These are phyloP conservation scores for Wallacemonas collosoma DNA, from an alignment of 208 protist species.

Conservation along the genomic window DNA sequence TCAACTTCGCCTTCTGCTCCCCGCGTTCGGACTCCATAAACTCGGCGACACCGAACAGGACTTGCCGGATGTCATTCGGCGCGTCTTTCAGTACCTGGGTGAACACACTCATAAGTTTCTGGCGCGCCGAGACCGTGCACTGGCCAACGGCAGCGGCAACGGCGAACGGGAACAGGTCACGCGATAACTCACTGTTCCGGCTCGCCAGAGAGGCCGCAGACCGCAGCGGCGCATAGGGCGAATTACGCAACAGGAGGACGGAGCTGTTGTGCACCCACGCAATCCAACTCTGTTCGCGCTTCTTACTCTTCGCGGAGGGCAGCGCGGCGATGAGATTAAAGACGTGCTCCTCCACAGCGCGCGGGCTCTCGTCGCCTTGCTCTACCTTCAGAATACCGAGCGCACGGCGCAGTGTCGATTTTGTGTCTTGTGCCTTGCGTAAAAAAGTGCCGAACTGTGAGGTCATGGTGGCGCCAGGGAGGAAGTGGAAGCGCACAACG, in stretches of 20 bases:
- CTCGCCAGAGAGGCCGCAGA: slow-evolving; percentile 50
- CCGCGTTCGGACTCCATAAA: slow-evolving; percentile 86
- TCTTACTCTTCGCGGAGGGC: slow-evolving; percentile 74
- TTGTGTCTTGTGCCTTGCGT: slow-evolving; percentile 73
- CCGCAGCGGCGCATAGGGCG: slow-evolving; percentile 80
- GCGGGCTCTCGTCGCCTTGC: slow-evolving; percentile 53
- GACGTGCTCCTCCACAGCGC: slow-evolving; percentile 44
- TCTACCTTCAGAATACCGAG: slow-evolving; percentile 82
- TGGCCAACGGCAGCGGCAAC: slow-evolving; percentile 67
- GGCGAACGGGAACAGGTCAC: slow-evolving; percentile 87
- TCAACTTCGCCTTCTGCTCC: slow-evolving; percentile 46
- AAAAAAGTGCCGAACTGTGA: slow-evolving; percentile 78
- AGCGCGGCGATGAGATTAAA: slow-evolving; percentile 66
- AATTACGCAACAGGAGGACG: slow-evolving; percentile 69
- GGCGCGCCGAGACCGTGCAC: slow-evolving; percentile 37
- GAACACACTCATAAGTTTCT: slow-evolving; percentile 73
- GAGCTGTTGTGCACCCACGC: slow-evolving; percentile 85
- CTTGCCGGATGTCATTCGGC: slow-evolving; percentile 80
- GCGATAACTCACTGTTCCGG: slow-evolving; percentile 75
- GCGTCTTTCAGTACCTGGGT: slow-evolving; percentile 61
- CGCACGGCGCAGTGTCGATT: slow-evolving; percentile 82
- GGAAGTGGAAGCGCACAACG: slow-evolving; percentile 76
- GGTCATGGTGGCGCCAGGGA: slow-evolving; percentile 37
- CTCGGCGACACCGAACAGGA: slow-evolving; percentile 81
- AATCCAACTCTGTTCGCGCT: slow-evolving; percentile 91